Evolutionary conservation across 2,329 filamentous ascomycete genomes (phyloP).

Genomic region (Apiospora hydei): DNA sequence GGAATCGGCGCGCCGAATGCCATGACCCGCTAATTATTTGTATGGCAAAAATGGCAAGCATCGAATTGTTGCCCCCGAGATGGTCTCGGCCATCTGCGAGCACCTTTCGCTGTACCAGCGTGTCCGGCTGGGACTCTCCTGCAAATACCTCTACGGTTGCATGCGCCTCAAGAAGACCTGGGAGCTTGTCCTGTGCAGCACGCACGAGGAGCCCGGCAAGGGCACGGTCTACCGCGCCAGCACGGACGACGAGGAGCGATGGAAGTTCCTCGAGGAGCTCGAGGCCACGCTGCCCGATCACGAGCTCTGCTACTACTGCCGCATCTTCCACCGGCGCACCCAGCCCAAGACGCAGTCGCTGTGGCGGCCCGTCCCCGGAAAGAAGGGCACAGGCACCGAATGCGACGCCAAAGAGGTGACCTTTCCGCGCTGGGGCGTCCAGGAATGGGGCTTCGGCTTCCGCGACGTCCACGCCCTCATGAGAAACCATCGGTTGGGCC

Average conservation of each 20-base stretch:
- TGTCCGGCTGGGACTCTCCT: slow-evolving; percentile 26
- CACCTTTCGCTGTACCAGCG: slow-evolving; percentile 25
- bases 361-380: slow-evolving; percentile 14
- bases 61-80: slow-evolving; percentile 23
- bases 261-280: slow-evolving; percentile 26
- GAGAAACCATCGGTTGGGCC: slow-evolving; percentile 10
- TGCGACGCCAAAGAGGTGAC: slow-evolving; percentile 28
- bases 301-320: slow-evolving; percentile 29
- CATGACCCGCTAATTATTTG: background rate
- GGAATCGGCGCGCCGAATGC: background rate
- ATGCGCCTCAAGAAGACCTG: slow-evolving; percentile 15
- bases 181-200: slow-evolving; percentile 4
- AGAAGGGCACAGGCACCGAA: background rate
- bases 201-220: background rate
- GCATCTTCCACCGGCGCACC: slow-evolving; percentile 28
- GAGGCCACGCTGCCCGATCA: slow-evolving; percentile 22
- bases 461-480: slow-evolving; percentile 28
- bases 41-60: background rate
- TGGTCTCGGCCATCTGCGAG: slow-evolving; percentile 24
- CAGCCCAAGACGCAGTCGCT: slow-evolving; percentile 13
- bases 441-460: slow-evolving; percentile 29
- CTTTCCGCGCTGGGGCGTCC: slow-evolving; percentile 25
- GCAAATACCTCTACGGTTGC: slow-evolving; percentile 18
- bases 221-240: slow-evolving; percentile 20
- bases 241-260: slow-evolving; percentile 22